A percentile compares a stretch with the other conserved stretches of the same genome.
phyloP scores from a whole-genome alignment of 208 protist species.

The Paratrypanosoma confusum region DNA sequence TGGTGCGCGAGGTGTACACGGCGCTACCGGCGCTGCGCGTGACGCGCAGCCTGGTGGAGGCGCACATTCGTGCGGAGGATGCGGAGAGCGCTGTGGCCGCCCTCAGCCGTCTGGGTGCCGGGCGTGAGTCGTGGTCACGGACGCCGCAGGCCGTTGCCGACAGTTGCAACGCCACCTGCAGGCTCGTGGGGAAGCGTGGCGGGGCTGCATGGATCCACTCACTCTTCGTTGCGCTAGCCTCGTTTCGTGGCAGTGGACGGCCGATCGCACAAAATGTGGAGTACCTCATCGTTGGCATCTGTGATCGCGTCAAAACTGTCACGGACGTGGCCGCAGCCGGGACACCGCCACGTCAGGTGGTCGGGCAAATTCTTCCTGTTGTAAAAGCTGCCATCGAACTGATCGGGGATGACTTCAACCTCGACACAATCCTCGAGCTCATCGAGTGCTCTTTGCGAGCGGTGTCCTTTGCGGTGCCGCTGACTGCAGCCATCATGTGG shows the following conservation, averaged over 20 bases:
- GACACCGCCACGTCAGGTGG: constrained; percentile 25
- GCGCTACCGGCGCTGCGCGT: constrained; percentile 27
- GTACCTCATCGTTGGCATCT: constrained; percentile 50
- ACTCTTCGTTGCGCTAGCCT: constrained; percentile 51
- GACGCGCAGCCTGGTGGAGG: constrained; percentile 58
- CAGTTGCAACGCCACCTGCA: constrained; percentile 29
- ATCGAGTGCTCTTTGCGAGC: constrained; percentile 46
- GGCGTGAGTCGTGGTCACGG: constrained; percentile 60
- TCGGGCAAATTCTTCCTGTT: constrained; percentile 47
- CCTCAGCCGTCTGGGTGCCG: constrained; percentile 28
- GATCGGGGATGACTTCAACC: constrained; percentile 77
- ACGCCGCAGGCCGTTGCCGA: constrained; percentile 27
- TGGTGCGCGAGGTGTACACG: constrained; percentile 33
- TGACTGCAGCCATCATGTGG: constrained; percentile 27
- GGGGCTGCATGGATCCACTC: constrained; percentile 19
- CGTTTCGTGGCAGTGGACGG: constrained; percentile 67
- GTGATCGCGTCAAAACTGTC: constrained; percentile 39
- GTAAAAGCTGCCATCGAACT: constrained; percentile 30
- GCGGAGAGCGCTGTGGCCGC: constrained; percentile 25
- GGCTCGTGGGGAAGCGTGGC: constrained; percentile 34
- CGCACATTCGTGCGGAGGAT: constrained; percentile 24
- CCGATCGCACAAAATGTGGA: constrained; percentile 57
- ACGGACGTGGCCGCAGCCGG: constrained; percentile 7
- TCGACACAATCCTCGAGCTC: constrained; percentile 59
- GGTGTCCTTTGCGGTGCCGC: constrained; percentile 22